Conservation (phyloP, 2,329 filamentous ascomycete species). For the Coleophoma eucalyptorum region DNA sequence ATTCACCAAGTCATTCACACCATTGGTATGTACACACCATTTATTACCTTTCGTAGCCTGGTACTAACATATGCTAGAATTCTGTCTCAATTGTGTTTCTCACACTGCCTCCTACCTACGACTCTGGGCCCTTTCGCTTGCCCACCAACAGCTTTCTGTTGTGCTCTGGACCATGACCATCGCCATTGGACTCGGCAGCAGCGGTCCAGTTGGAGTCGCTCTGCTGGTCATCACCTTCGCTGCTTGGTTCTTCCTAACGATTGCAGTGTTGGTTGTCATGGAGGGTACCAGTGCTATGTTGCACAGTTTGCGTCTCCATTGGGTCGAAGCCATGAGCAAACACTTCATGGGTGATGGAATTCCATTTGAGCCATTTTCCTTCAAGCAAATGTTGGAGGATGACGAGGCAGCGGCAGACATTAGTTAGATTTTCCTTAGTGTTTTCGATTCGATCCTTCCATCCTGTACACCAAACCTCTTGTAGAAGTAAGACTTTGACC, state of each 20-base stretch:
- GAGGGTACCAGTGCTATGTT: constrained; percentile 95
- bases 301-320: constrained; percentile 86
- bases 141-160: constrained; percentile 94
- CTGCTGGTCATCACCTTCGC: constrained; percentile 80
- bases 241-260: constrained; percentile 84
- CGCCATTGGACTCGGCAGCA: constrained; percentile 65
- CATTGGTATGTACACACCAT: constrained; percentile 66
- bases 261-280: constrained; percentile 85
- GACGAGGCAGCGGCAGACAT: constrained; percentile 61
- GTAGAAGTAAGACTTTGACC: constrained; percentile 19
- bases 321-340: constrained; percentile 98
- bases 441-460: constrained; percentile 13
- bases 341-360: constrained; percentile 90
- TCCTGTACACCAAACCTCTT: constrained; percentile 4
- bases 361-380: constrained; percentile 86
- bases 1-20: constrained; percentile 99
- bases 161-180: constrained; percentile 98
- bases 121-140: constrained; percentile 95
- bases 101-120: constrained; percentile 98
- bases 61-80: constrained; percentile 58
- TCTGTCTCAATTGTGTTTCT: constrained; percentile 98
- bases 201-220: constrained; percentile 67
- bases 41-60: neutral
- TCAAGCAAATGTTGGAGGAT: constrained; percentile 79
- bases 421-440: constrained; percentile 14